Base-by-base conservation (phyloP, 257 asterid species). In the Ballota nigra region DNA sequence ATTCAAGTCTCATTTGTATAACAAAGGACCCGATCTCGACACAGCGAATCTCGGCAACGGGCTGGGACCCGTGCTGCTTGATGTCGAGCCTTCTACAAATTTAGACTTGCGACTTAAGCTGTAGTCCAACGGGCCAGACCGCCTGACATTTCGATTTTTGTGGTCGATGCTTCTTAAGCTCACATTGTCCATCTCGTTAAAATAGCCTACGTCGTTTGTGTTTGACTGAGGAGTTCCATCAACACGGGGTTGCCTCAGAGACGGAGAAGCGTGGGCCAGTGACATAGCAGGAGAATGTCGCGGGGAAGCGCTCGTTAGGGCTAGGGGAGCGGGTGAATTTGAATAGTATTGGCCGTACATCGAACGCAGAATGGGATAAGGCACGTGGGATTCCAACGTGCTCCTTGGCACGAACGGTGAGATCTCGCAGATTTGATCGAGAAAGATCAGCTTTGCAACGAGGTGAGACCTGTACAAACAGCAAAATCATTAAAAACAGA, bases 51-150 rank as follows among this genome's bases (percentile, higher is more conserved):
- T 92, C 10, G 99, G 97, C 89, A 94, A 75, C 10, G 97, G 96
- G 70, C 99, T 91, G 26, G 96, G 96, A 23, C 98, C 95, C 10
- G 87, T 89, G 89, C 91, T 87, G 60, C 86, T 81, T 5, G 99
- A 89, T 16, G 97, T 77, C 23, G 99, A 95, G 36, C 98, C 96
- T 68, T 89, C 98, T 1, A 69, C 84, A 24, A 84, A 75, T 73
- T 89, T 92, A 0, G 83, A 24, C 85, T 85, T 95, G 45, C 91
- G 87, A 70, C 87, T 89, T 29, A 81, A 77, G 75, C 91, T 83
- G 78, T 89, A 91, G 75, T 90, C 99, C 82, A 92, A 80, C 0
- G 98, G 99, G 18, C 99, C 99, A 38, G 99, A 95, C 28, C 96
- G 85, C 83, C 99, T 85, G 23, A 63, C 78, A 47, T 82, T 84